phyloP scores from a whole-genome alignment of 495 filamentous ascomycete genomes.

The Aspergillus avenaceus region DNA sequence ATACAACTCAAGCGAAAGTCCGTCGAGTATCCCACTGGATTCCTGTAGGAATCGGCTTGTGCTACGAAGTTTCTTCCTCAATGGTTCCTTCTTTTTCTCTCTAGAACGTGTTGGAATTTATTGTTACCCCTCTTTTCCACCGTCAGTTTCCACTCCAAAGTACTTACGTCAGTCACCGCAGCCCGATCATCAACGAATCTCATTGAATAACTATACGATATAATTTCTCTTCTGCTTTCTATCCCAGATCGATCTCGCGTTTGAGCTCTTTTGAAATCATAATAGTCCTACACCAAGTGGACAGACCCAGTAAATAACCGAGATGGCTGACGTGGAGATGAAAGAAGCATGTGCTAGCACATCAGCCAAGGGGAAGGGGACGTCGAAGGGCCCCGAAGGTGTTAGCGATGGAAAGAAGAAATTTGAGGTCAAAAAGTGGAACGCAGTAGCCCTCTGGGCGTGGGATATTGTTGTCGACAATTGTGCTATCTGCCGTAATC shows the following conservation, averaged over 20 bases:
- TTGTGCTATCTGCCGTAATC: constrained; percentile 98
- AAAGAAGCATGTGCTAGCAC: constrained; percentile 64
- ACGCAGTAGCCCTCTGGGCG: constrained; percentile 97
- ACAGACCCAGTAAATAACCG: constrained; percentile 9
- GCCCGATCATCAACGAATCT: not conserved
- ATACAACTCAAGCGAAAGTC: constrained; percentile 16
- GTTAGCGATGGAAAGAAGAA: constrained; percentile 77
- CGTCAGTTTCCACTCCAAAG: not conserved
- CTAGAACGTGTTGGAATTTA: not conserved
- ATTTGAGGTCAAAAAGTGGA: constrained; percentile 99
- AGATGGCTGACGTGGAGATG: constrained; percentile 98
- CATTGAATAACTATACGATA: constrained; percentile 6
- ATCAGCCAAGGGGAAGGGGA: constrained; percentile 56
- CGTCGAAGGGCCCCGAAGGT: constrained; percentile 51
- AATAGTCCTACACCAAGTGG: not conserved
- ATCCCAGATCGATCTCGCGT: no score
- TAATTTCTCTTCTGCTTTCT: no score
- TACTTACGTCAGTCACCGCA: not conserved
- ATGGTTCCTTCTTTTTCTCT: not conserved
- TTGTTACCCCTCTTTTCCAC: not conserved
- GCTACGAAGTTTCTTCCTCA: not conserved
- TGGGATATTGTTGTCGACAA: constrained; percentile 99
- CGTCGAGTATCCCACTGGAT: not conserved
- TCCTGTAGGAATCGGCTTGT: not conserved
- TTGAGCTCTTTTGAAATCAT: not conserved